Evolutionary conservation across 805 yeast species (phyloP), one percentile per base, ranked within the genome.

Genomic region (Ogataea glucozyma): DNA sequence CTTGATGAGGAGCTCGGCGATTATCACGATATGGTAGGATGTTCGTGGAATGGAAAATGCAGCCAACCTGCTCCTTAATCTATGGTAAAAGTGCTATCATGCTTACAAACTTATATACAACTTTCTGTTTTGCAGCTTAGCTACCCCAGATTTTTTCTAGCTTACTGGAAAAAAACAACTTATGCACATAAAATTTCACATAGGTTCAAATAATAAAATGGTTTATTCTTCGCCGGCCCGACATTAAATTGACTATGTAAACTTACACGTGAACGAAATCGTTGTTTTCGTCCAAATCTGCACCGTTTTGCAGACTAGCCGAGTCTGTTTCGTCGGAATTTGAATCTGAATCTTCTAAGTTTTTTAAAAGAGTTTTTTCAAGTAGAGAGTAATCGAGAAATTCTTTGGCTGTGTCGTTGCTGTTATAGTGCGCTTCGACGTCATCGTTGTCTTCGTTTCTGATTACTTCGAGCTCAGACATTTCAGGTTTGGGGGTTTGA

Each of bases 371-470:
- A 40, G 31, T 43, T 34, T 24, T 52, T 42, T 18, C 50, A 38
- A 32, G 49, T 36, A 16, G 36, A 46, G 41, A 47, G 40, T 44
- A 46, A 32, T 43, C 49, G 34, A 47, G 50, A 20, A 38, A 49
- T 44, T 39, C 57, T 51, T 44, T 44, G 49, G 19, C 45, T 20
- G 43, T 45, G 3, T 50, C 52, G 29, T 41, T 45, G 32, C 38
- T 54, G 46, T 46, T 55, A 52, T 41, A 56, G 14, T 35, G 47
- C 42, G 52, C 62, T 46, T 24, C 31, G 26, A 47, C 67, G 44
- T 34, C 55, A 43, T 44, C 70, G 38, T 65, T 62, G 43, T 64
- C 67, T 17, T 46, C 51, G 44, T 64, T 64, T 41, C 66, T 39
- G 35, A 21, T 45, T 17, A 37, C 46, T 39, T 35, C 46, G n/a